These are phyloP conservation scores for Nitzschia sp. DNA, from an alignment of 108 stramenopile genomes.

Conservation along the genomic window DNA sequence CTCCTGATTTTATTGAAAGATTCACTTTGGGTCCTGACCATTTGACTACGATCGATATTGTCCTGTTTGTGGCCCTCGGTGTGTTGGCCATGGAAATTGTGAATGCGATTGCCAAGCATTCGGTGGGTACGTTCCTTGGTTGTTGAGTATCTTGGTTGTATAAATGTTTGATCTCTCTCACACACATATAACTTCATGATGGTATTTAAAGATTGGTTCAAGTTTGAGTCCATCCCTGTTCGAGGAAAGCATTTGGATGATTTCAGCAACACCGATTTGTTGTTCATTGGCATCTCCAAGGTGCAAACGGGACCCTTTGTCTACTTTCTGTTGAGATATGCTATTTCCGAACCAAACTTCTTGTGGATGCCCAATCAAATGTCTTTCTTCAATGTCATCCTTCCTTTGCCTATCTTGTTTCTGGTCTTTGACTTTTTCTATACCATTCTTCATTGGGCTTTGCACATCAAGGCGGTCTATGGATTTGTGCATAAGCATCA, in stretches of 20 bases:
- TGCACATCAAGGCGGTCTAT: conserved; percentile 89
- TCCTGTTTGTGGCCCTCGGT: conserved; percentile 39
- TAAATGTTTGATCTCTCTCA: neutral
- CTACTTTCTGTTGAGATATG: conserved; percentile 67
- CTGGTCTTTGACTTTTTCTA: conserved; percentile 95
- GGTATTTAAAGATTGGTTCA: conserved; percentile 43
- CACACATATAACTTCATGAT: too few relatives aligned
- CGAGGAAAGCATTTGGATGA: conserved; percentile 85
- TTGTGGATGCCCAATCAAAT: conserved; percentile 54
- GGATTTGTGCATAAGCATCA: conserved; percentile 96
- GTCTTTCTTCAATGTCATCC: conserved; percentile 38
- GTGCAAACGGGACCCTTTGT: conserved; percentile 75
- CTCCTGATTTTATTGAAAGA: conserved; percentile 11
- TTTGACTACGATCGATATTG: conserved; percentile 35
- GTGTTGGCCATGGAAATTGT: conserved; percentile 38
- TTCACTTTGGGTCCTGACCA: conserved; percentile 16
- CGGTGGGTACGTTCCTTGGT: conserved; percentile 32
- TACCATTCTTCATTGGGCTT: conserved; percentile 86
- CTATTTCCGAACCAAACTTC: conserved; percentile 44
- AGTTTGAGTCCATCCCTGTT: conserved; percentile 62
- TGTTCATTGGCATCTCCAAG: conserved; percentile 74
- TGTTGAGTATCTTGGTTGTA: too few relatives aligned
- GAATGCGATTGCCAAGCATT: conserved; percentile 23
- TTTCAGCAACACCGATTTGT: conserved; percentile 52
- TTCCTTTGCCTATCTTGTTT: conserved; percentile 77